phyloP scores from a whole-genome alignment of 2,329 filamentous ascomycete genomes.

The Neonectria punicea region DNA sequence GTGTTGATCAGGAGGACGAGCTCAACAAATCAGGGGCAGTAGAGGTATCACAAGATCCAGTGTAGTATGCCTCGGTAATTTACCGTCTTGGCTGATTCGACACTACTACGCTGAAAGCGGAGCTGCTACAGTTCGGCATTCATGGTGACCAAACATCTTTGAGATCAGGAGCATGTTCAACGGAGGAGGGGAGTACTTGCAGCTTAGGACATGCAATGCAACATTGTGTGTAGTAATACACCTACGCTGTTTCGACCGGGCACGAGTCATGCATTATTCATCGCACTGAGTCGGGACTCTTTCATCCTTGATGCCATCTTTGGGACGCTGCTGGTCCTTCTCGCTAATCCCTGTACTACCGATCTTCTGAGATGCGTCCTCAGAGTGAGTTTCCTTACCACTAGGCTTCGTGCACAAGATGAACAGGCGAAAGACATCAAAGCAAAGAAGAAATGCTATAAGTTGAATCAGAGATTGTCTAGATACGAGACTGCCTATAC shows the following conservation, averaged over 20 bases:
- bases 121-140: neutral
- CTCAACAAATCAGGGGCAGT: neutral
- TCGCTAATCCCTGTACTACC: neutral
- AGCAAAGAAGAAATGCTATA: neutral
- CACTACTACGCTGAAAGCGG: neutral
- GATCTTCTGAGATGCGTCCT: neutral
- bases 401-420: too few species aligned
- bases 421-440: neutral
- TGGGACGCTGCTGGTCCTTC: neutral
- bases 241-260: neutral
- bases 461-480: neutral
- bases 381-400: too few species aligned
- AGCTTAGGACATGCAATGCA: neutral
- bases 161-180: neutral
- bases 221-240: neutral
- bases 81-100: neutral
- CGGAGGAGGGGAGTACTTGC: neutral
- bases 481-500: neutral
- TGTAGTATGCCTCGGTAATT: conserved; percentile 5
- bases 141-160: neutral
- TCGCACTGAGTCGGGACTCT: too few species aligned
- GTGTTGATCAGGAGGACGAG: neutral
- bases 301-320: neutral
- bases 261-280: neutral
- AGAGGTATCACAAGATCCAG: neutral